Percentiles rank a stretch among this genome's conserved stretches.
These are phyloP conservation scores for Globisporangium spiculum DNA, from an alignment of 352 stramenopile genomes.

Conservation along the genomic window DNA sequence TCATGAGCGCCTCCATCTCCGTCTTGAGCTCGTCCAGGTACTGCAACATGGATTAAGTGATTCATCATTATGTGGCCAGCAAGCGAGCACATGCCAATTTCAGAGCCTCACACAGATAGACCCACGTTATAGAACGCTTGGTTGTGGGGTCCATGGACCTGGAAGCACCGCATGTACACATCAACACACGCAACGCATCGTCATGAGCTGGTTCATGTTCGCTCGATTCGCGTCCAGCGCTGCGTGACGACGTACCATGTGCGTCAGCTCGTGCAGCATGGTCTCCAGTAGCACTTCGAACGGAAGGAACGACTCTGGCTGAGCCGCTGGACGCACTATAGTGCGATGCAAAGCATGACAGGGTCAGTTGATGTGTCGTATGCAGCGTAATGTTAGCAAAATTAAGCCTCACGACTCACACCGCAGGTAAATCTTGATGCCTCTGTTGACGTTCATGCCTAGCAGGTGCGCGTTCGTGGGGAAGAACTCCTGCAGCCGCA, in stretches of 20 bases:
- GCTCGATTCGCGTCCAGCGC: not conserved
- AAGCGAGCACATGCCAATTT: not conserved
- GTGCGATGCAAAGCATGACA: not conserved
- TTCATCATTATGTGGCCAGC: not conserved
- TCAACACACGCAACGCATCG: not conserved
- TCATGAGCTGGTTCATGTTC: not conserved
- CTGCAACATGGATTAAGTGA: conserved; percentile 7
- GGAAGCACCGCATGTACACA: conserved; percentile 5
- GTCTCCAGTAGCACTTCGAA: conserved; percentile 66
- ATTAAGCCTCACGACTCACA: conserved; percentile 20
- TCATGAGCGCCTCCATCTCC: conserved; percentile 60
- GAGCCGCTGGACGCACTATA: conserved; percentile 39
- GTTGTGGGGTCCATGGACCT: conserved; percentile 56
- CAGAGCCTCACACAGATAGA: not conserved
- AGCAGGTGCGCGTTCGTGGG: conserved; percentile 54
- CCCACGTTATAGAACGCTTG: conserved; percentile 58
- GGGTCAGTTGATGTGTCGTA: not conserved
- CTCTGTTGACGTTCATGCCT: conserved; percentile 80
- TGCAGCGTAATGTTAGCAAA: not conserved
- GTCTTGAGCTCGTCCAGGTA: conserved; percentile 57
- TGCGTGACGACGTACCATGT: conserved; percentile 37
- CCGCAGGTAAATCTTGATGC: conserved; percentile 69
- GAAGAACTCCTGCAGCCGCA: conserved; percentile 62
- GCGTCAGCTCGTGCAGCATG: conserved; percentile 72
- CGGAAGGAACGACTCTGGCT: conserved; percentile 29